Percentiles rank a stretch among this genome's conserved stretches.
These are phyloP conservation scores for Colletotrichum caudatum DNA, from an alignment of 2,329 filamentous ascomycete genomes.

Conservation along the genomic window DNA sequence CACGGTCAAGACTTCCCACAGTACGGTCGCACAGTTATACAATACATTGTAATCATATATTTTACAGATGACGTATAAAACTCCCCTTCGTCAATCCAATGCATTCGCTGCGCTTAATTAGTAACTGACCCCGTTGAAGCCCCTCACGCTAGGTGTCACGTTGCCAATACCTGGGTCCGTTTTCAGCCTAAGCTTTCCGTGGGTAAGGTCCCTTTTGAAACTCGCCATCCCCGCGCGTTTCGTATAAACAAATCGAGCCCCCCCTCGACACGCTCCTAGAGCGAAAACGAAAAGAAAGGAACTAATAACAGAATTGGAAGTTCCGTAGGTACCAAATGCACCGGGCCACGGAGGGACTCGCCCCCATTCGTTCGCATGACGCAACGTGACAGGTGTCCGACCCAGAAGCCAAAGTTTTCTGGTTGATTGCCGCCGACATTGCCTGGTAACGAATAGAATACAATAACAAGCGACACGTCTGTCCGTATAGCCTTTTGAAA, in stretches of 20 bases:
- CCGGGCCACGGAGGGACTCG: conserved; percentile 25
- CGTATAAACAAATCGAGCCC: conserved; percentile 11
- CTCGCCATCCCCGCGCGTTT: conserved; percentile 24
- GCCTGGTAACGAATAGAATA: not conserved
- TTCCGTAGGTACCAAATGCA: conserved; percentile 9
- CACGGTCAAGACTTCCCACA: too few species aligned
- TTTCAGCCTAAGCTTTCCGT: conserved; percentile 3
- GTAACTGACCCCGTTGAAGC: not conserved
- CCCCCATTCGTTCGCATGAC: conserved; percentile 28
- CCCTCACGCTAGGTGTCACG: too few species aligned
- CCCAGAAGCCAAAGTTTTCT: not conserved
- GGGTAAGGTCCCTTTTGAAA: conserved; percentile 29
- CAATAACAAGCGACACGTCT: not conserved
- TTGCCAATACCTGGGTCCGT: too few species aligned
- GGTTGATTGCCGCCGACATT: not conserved
- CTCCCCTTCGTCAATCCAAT: not conserved
- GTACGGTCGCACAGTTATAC: not conserved
- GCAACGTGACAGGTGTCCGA: conserved; percentile 1
- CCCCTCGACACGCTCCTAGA: conserved; percentile 4
- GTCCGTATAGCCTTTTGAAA: not conserved
- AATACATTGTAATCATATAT: not conserved
- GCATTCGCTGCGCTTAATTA: not conserved
- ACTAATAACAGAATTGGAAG: not conserved
- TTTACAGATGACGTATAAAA: not conserved
- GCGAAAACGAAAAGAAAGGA: not conserved